A percentile compares a stretch with the other conserved stretches of the same genome.
These are phyloP conservation scores for Dipteronia dyeriana DNA, from an alignment of 345 rosid species.

Conservation along the genomic window DNA sequence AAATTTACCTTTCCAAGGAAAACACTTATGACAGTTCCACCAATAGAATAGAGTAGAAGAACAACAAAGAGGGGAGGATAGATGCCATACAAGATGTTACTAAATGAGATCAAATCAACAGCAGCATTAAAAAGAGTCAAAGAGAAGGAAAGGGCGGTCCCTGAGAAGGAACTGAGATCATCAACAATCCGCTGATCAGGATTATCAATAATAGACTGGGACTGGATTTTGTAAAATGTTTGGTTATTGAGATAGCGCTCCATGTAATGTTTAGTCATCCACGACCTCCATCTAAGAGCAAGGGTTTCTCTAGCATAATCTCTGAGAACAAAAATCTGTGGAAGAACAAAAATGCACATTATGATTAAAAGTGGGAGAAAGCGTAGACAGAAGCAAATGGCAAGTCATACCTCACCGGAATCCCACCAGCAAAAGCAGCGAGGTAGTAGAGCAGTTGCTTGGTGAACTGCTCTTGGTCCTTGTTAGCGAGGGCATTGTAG, in stretches of 20 bases:
- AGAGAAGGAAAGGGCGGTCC: conserved; percentile 87
- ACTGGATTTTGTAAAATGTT: conserved; percentile 89
- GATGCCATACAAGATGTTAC: conserved; percentile 88
- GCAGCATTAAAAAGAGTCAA: conserved; percentile 78
- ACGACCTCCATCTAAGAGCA: conserved; percentile 89
- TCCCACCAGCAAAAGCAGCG: conserved; percentile 85
- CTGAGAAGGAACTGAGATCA: conserved; percentile 86
- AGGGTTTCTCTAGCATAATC: conserved; percentile 88
- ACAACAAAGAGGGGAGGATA: conserved; percentile 86
- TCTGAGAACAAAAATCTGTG: conserved; percentile 87
- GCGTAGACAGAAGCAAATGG: background rate
- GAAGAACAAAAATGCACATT: background rate
- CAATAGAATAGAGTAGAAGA: conserved; percentile 79
- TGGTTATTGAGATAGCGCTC: conserved; percentile 72
- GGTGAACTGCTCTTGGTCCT: conserved; percentile 91
- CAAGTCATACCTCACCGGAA: conserved; percentile 70
- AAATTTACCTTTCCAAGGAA: conserved; percentile 75
- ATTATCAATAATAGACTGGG: conserved; percentile 89
- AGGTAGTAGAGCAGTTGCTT: conserved; percentile 86
- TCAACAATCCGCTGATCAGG: conserved; percentile 97
- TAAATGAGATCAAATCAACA: conserved; percentile 88
- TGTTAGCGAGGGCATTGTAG: conserved; percentile 91
- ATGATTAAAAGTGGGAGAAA: background rate
- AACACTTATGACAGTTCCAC: conserved; percentile 84
- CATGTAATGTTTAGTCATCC: conserved; percentile 93